A percentile compares a stretch with the other conserved stretches of the same genome.
These are phyloP conservation scores for Sugiyamaella valdiviana DNA, from an alignment of 805 yeast genomes.

Conservation along the genomic window DNA sequence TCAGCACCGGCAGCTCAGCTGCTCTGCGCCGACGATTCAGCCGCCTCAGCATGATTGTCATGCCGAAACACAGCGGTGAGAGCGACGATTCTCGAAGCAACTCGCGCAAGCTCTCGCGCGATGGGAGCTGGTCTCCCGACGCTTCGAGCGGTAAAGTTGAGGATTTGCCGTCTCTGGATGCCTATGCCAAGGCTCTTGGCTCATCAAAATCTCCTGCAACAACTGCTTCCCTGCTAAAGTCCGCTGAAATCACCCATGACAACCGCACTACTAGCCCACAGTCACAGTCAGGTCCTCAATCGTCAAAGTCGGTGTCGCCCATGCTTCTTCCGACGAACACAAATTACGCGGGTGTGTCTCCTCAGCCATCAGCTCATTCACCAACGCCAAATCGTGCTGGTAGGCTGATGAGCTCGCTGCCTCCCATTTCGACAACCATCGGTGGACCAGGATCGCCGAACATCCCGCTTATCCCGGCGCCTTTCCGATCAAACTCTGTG, in stretches of 20 bases:
- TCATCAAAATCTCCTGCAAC: background rate
- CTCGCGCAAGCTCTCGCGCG: background rate
- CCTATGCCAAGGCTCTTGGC: background rate
- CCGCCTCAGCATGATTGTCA: background rate
- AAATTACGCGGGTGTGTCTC: background rate
- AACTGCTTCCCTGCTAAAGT: background rate
- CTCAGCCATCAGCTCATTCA: background rate
- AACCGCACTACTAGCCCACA: background rate
- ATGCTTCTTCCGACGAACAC: background rate
- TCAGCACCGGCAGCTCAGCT: background rate
- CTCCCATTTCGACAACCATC: background rate
- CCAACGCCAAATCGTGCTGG: background rate
- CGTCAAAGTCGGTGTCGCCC: background rate
- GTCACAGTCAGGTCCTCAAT: background rate
- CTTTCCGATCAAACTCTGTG: background rate
- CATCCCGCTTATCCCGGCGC: background rate
- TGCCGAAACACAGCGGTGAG: background rate
- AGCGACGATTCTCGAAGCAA: too few species aligned
- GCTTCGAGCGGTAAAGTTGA: background rate
- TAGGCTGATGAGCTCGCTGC: constrained; percentile 1
- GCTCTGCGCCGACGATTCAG: background rate
- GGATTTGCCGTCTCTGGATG: background rate
- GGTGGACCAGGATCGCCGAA: background rate
- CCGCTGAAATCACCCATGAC: background rate
- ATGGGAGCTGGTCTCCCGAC: background rate